Evolutionary conservation across 352 stramenopile species (phyloP), one percentile per base, ranked within the genome.

Genomic region (Globisporangium takayamanum): DNA sequence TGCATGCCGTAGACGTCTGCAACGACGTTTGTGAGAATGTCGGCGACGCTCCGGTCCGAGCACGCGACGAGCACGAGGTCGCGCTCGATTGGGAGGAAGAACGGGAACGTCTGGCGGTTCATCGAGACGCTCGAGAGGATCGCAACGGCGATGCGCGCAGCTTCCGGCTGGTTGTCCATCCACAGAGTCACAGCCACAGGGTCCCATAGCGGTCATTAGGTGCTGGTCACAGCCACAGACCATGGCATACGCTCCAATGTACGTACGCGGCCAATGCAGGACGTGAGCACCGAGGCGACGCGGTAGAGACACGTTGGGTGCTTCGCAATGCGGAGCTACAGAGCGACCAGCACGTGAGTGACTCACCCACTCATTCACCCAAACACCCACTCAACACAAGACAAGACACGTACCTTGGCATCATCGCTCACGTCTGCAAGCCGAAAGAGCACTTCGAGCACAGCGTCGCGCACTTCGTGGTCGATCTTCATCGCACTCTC

Each of bases 1-100:
- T 92, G 81, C 80, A 92, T 92, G 41, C 83, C 83, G 59, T 84
- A 91, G 4, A 91, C 84, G 46, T 93, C 81, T 5, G 78, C 80
- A 28, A 90, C 73, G 49, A 93, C 72, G 63, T 90, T 93, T 56
- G 80, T 88, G 47, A 93, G 74, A 56, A 93, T 84, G 47, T 90
- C 80, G 16, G 80, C 76, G 16, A 93, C 80, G 50, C 81, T 93
- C 33, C 75, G 69, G 55, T 93, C 84, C 18, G 80, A 89, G 52
- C 78, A 89, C 10, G 80, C 76, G 2, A 89, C 74, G 6, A 90
- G 66, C 44, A 89, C 70, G 53, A 93, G 68, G 46, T 89, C 80
- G 39, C 80, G 85, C 59, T 93, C 84, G 53, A 93, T 78, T n/a
- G 80, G 60, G 46, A 93, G 33, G 57, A 91, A 93, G 64, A 85